Percentiles rank a stretch among this genome's conserved stretches.
Conservation (phyloP, 257 asterid species). For the Scutellaria barbata region DNA sequence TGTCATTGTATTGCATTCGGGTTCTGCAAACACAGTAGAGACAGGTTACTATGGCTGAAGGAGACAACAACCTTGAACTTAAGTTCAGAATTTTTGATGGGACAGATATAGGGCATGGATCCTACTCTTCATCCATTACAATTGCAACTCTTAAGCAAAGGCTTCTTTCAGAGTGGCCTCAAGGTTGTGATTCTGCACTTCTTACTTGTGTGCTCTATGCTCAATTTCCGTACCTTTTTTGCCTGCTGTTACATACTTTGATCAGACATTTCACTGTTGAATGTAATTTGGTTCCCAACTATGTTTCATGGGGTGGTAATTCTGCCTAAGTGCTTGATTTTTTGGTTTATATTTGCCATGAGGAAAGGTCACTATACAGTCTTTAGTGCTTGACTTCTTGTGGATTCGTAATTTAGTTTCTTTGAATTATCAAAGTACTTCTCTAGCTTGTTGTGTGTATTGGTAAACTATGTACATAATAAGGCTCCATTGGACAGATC, state of each 20-base stretch:
- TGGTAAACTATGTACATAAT: background rate
- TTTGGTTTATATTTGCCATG: background rate
- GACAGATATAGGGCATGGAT: constrained; percentile 64
- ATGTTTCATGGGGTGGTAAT: background rate
- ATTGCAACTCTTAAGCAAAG: constrained; percentile 54
- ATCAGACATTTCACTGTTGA: background rate
- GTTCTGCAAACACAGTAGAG: constrained; percentile 34
- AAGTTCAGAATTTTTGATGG: constrained; percentile 76
- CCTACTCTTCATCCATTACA: constrained; percentile 53
- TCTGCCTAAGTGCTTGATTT: background rate
- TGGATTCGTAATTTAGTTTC: background rate
- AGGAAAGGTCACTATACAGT: background rate
- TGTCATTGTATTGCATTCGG: constrained; percentile 34
- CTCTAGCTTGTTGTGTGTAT: constrained; percentile 12
- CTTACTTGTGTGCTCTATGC: background rate
- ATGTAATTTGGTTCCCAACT: background rate
- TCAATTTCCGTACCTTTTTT: background rate
- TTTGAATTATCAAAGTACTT: background rate
- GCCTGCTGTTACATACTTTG: background rate
- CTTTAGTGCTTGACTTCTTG: background rate
- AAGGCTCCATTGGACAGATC: background rate
- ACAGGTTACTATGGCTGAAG: constrained; percentile 52
- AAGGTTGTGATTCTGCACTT: constrained; percentile 47
- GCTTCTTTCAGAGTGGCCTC: constrained; percentile 72
- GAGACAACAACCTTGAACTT: constrained; percentile 52